Evolutionary conservation across 805 yeast species (phyloP), one percentile per base, ranked within the genome.

Genomic region (Nakazawaea holstii): DNA sequence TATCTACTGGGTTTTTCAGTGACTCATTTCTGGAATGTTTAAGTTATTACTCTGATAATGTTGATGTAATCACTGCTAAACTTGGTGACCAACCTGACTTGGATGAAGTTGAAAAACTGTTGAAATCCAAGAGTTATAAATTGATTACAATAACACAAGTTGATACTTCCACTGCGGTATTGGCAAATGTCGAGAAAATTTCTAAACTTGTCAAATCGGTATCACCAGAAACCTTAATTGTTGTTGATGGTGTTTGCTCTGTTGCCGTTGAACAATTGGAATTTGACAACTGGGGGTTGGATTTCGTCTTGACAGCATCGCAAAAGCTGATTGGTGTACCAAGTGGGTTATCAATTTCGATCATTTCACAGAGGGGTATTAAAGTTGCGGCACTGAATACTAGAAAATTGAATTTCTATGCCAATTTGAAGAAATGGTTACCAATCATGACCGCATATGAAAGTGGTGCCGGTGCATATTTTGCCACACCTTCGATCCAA

Each of bases 401-500:
- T 43, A 20, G 41, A 5, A 72, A 73, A 52, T 67, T 73, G 49
- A 66, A 83, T 17, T 85, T 69, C 64, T 88, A 80, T 64, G 84
- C 90, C 39, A 81, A 85, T 39, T 70, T 92, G 59, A 75, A 82
- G 61, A 81, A 80, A 69, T 91, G 98, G 98, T 66, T 82, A 41
- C 97, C 97, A 36, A 77, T 91, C 61, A 82, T 91, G 90, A 69
- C 77, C 61, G 87, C 89, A 38, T 89, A 88, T 69, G 97, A 91
- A 72, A 64, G 77, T 42, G 91, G 91, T 41, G 73, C 76, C 53
- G 80, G 77, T 14, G 87, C 91, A 8, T 94, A 91, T 72, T 92
- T 89, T 62, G 96, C 97, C n/a, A 92, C 97, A 7, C 97, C 97
- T n/a, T 86, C 97, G 0, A 84, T 87, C 40, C 97, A 89, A 69